Conservation (phyloP, 495 filamentous ascomycete genomes). For the Neurospora terricola region DNA sequence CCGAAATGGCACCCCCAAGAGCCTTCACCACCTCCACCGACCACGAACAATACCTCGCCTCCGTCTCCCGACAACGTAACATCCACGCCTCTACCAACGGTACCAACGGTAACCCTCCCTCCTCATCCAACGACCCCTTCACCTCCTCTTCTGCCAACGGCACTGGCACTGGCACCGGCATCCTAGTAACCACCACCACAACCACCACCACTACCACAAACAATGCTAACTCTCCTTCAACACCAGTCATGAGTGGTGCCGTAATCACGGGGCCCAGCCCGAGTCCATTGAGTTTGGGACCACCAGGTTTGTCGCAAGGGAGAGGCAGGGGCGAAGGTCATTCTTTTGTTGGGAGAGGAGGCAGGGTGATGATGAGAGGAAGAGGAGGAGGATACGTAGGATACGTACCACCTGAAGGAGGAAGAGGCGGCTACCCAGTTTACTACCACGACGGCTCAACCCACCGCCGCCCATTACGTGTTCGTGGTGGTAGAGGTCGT, state of each 20-base stretch:
- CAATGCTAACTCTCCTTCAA: background rate
- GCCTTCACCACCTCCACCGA: background rate
- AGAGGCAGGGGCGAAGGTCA: no score
- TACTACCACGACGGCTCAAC: background rate
- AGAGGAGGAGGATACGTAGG: no score
- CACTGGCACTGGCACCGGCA: background rate
- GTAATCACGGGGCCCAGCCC: background rate
- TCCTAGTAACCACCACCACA: background rate
- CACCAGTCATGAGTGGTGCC: background rate
- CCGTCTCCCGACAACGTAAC: background rate
- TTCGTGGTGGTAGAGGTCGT: background rate
- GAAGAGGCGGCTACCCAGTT: no score
- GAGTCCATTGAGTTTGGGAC: background rate
- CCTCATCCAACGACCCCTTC: background rate
- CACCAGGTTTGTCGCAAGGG: no score
- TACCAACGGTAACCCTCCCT: background rate
- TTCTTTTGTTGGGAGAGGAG: no score
- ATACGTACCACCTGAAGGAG: no score
- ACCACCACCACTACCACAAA: background rate
- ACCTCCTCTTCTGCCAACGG: background rate
- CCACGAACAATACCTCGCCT: background rate
- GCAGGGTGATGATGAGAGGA: no score
- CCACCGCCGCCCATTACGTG: background rate
- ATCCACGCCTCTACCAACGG: background rate
- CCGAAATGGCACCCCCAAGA: background rate